phyloP scores from a whole-genome alignment of 106 monocot species.

The Allium sativum region DNA sequence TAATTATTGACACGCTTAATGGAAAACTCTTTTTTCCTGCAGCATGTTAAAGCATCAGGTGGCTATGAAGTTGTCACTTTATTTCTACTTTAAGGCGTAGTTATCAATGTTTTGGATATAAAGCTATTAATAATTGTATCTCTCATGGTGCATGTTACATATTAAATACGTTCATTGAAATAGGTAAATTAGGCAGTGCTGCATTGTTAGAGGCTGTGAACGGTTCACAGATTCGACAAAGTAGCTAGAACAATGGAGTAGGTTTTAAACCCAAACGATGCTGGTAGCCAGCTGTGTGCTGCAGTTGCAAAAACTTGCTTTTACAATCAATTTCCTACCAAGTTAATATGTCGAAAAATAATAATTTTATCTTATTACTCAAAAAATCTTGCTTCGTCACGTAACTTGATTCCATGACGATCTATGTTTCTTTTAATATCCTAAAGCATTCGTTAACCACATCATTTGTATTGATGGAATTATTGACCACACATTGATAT shows the following conservation, averaged over 20 bases:
- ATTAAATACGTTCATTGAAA: not conserved
- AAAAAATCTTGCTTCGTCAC: too few relatives aligned
- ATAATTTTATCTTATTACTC: too few relatives aligned
- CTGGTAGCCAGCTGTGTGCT: constrained; percentile 55
- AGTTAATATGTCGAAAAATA: too few relatives aligned
- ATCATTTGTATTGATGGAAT: too few relatives aligned
- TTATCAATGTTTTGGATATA: constrained; percentile 53
- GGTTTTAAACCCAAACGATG: constrained; percentile 36
- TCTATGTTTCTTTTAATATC: too few relatives aligned
- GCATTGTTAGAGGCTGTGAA: constrained; percentile 80
- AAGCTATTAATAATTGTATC: not conserved
- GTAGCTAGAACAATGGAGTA: constrained; percentile 57
- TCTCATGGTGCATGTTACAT: too few relatives aligned
- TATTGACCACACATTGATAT: too few relatives aligned
- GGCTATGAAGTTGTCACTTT: constrained; percentile 47
- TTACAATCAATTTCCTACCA: too few relatives aligned
- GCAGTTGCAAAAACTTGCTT: constrained; percentile 51
- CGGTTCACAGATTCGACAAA: constrained; percentile 49
- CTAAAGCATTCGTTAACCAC: too few relatives aligned
- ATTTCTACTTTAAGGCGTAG: constrained; percentile 63
- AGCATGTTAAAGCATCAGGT: constrained; percentile 79
- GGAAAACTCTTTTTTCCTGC: constrained; percentile 14
- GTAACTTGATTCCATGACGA: too few relatives aligned
- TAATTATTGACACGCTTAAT: too few relatives aligned
- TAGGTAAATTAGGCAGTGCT: constrained; percentile 90